Conservation (phyloP, 257 asterid species). For the Capsicum baccatum region DNA sequence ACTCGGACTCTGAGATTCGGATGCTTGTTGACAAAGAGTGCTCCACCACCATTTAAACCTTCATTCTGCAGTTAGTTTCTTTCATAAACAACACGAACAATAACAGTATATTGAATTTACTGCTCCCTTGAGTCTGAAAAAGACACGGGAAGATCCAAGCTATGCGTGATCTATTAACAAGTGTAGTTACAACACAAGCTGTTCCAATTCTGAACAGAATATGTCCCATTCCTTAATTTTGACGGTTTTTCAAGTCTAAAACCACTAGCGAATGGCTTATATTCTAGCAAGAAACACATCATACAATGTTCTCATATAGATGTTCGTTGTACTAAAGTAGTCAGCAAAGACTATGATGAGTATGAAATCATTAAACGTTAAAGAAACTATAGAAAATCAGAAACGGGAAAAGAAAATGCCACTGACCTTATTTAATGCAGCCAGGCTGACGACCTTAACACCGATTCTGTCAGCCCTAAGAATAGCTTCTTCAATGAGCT, state of each 20-base stretch:
- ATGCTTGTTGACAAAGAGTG: slow-evolving; percentile 73
- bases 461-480: slow-evolving; percentile 89
- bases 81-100: slow-evolving; percentile 21
- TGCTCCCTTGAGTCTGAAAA: background rate
- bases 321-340: background rate
- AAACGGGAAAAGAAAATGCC: slow-evolving; percentile 26
- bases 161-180: background rate
- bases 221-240: background rate
- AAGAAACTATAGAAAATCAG: background rate
- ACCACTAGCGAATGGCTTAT: background rate
- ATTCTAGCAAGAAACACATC: background rate
- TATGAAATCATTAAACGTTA: background rate
- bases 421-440: slow-evolving; percentile 85
- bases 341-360: background rate
- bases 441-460: slow-evolving; percentile 92
- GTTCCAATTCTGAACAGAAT: background rate
- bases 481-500: slow-evolving; percentile 88
- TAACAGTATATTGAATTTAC: background rate
- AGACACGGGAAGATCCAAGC: background rate
- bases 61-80: slow-evolving; percentile 59
- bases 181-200: background rate
- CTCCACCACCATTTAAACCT: slow-evolving; percentile 85
- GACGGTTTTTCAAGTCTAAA: background rate
- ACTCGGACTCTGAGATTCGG: slow-evolving; percentile 80
- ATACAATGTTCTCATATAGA: background rate